Conservation (phyloP, 73 alveolate species). For the Uronychia binucleata region DNA sequence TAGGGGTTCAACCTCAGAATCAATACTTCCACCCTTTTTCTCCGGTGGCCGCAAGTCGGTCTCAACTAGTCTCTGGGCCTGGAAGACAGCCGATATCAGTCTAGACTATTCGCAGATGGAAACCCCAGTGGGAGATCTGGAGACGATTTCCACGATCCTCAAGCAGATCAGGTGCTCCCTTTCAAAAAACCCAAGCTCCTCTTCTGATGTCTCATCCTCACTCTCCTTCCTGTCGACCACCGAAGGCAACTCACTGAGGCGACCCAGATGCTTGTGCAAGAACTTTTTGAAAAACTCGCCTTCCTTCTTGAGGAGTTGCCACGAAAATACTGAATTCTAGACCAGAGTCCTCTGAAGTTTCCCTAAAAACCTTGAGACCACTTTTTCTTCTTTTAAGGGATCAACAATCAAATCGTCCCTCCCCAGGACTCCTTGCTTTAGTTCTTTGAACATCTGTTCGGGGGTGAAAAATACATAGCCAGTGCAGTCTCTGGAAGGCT, state of each 20-base stretch:
- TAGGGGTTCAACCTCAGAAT: too few relatives aligned
- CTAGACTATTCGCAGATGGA: neutral
- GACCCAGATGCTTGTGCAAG: neutral
- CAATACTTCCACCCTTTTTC: too few relatives aligned
- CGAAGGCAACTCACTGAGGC: too few relatives aligned
- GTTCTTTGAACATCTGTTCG: neutral
- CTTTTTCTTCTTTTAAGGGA: neutral
- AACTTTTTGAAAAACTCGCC: neutral
- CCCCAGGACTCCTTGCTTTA: neutral
- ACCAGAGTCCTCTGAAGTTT: neutral
- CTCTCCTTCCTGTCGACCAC: slow-evolving; percentile 4
- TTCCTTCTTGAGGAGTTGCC: neutral
- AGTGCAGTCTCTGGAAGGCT: too few relatives aligned
- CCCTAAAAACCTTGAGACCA: neutral
- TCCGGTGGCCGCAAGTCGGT: neutral
- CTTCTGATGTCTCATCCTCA: neutral
- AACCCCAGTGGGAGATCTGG: neutral
- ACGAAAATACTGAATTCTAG: neutral
- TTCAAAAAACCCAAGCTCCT: neutral
- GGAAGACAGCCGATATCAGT: neutral
- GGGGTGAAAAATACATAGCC: too few relatives aligned
- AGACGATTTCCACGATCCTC: neutral
- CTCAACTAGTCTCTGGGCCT: neutral
- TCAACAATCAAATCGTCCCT: neutral
- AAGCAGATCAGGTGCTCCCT: neutral